These are phyloP conservation scores for Hypoxylon cercidicola DNA, from an alignment of 495 filamentous ascomycete genomes.

Conservation along the genomic window DNA sequence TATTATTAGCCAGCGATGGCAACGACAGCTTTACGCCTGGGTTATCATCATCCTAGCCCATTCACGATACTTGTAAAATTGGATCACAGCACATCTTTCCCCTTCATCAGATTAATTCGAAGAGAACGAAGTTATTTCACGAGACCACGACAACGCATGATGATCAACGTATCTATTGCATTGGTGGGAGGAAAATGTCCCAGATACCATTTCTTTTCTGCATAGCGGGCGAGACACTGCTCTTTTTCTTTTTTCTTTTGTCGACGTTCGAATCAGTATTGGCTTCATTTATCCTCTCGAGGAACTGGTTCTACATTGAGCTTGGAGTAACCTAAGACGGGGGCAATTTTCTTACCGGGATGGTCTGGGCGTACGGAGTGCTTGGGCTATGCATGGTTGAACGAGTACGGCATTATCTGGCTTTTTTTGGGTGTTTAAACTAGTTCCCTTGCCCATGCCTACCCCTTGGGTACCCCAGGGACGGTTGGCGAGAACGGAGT, in stretches of 20 bases:
- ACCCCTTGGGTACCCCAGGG: constrained; percentile 12
- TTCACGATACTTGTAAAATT: constrained; percentile 37
- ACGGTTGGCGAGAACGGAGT: constrained; percentile 12
- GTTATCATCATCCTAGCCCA: constrained; percentile 2
- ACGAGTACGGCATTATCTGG: constrained; percentile 27
- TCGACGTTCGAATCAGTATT: not conserved
- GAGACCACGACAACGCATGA: constrained; percentile 40
- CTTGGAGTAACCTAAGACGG: constrained; percentile 42
- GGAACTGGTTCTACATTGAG: constrained; percentile 37
- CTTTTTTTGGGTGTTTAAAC: constrained; percentile 22
- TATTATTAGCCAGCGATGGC: constrained; percentile 25
- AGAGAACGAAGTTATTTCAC: constrained; percentile 30
- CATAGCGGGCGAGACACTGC: constrained; percentile 43
- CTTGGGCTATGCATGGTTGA: constrained; percentile 29
- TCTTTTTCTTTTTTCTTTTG: constrained; percentile 18
- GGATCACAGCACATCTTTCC: constrained; percentile 34
- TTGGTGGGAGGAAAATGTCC: constrained; percentile 38
- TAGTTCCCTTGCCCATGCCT: constrained; percentile 22
- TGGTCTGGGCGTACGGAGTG: constrained; percentile 38
- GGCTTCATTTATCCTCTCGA: constrained; percentile 11
- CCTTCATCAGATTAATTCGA: constrained; percentile 26
- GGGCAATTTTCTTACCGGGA: constrained; percentile 18
- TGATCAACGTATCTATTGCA: constrained; percentile 39
- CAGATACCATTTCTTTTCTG: constrained; percentile 44
- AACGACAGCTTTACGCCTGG: constrained; percentile 29